Base-by-base conservation (phyloP, 2,329 filamentous ascomycete species). In the Claviceps humidiphila region DNA sequence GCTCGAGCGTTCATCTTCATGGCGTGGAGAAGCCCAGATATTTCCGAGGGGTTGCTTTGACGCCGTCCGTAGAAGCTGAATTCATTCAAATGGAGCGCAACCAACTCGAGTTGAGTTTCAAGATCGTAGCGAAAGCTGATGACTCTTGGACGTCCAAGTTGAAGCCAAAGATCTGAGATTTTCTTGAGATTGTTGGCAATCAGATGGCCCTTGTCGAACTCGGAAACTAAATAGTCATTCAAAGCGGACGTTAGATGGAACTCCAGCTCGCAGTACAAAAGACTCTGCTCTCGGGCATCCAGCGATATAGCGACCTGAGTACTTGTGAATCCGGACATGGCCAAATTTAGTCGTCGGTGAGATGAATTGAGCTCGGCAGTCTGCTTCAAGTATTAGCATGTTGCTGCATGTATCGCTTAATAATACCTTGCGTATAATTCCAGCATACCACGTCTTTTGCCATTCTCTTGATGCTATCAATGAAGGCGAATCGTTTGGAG, bases 231-330 rank as follows among this genome's bases (percentile, higher is more conserved):
- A 64, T 77, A 81, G 11, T 65, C 62, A 52, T 79, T 74, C 37
- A 81, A 61, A 0, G 72, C 71, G 5, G 69, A 72, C 53, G 71
- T 72, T n/a, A 81, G 61, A 53, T 72, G 64, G 57, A 73, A 81
- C 59, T 80, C 77, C 7, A 81, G 71, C 61, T 82, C 78, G 60
- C 76, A 77, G 61, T 79, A 81, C 7, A 81, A 62, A 8, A 81
- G 70, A 49, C 74, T 76, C 59, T 81, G 78, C 63, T 80, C 77
- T 44, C 78, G 74, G 1, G 76, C 67, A 58, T 73, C 66, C 3
- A 81, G 69, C 0, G 77, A 79, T 57, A 80, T 75, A 22, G 65
- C 62, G 3, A 76, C 59, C 14, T 65, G 66, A 14, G 66, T 41
- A 22, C 30, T 51, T 38, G 37, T 20, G 1, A 49, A 22, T 9